A percentile compares a stretch with the other conserved stretches of the same genome.
Evolutionary conservation across 2,329 filamentous ascomycete genomes (phyloP).

Genomic region (Colletotrichum sp.): DNA sequence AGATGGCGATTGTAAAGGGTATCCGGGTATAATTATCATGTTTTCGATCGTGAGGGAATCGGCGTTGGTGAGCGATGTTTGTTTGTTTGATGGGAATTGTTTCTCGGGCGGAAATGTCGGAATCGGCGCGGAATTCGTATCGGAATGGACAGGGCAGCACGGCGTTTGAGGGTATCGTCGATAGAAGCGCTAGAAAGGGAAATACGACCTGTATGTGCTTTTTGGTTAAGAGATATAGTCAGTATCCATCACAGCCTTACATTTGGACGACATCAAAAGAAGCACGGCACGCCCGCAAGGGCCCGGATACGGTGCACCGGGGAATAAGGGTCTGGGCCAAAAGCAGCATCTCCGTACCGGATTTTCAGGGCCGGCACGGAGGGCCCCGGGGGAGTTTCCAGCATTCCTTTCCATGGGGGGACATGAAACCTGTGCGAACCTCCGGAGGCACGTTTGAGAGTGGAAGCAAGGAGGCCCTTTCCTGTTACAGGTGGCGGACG

Average conservation of each 20-base stretch:
- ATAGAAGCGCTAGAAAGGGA: background rate
- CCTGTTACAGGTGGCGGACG: background rate
- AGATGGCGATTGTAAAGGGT: conserved; percentile 16
- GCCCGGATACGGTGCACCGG: background rate
- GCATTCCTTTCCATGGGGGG: background rate
- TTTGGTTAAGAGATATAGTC: background rate
- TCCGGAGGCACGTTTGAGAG: background rate
- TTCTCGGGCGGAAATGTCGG: background rate
- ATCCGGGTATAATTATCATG: background rate
- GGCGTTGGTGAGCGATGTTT: background rate
- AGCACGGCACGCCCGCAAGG: background rate
- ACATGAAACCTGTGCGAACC: conserved; percentile 1
- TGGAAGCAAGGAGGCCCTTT: background rate
- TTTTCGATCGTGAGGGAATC: background rate
- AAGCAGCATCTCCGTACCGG: background rate
- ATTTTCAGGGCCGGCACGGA: background rate
- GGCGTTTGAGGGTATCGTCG: background rate
- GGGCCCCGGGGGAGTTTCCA: background rate
- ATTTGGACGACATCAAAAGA: background rate
- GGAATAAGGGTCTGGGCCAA: background rate
- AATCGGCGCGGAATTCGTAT: background rate
- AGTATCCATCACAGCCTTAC: background rate
- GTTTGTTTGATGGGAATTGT: background rate
- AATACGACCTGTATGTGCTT: background rate
- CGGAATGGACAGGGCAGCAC: background rate